Evolutionary conservation across 352 stramenopile genomes (phyloP), one percentile per base, ranked within the genome.

Genomic region (Phytopythium litorale): DNA sequence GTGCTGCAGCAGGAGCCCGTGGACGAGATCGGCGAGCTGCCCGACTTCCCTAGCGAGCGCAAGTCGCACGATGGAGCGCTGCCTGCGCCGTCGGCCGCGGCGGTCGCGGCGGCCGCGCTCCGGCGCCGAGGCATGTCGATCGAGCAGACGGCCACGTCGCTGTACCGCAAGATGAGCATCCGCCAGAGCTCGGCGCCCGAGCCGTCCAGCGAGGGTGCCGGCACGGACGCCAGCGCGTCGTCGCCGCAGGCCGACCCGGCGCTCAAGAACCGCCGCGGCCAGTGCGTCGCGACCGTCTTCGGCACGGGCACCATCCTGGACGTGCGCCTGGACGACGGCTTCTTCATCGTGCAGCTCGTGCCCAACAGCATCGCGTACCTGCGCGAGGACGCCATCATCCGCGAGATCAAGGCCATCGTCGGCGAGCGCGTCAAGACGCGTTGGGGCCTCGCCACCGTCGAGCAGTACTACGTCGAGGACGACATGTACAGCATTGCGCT

Each of bases 401-500:
- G 84, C 28, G 86, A 92, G 66, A 89, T 94, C 72, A 92, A 92
- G 67, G 82, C 79, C 28, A 68, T 94, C n/a, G 81, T 92, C 33
- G 86, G 86, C 21, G 86, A 94, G 62, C 70, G 86, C 23, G 86
- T 94, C 11, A 92, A 92, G 66, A 94, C 86, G 0, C 81, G 83
- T 21, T 94, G 86, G 86, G 85, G 86, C 12, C 80, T 92, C 60
- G 86, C 86, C 40, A 92, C 84, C 0, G 82, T 94, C 8, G 86
- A 94, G 70, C 71, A 89, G 60, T 94, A 94, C 66, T 92, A 90
- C 59, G 70, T 90, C 32, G 82, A 92, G n/a, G 83, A 92, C 35
- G 86, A 94, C 72, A 94, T 91, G 83, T 94, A 94, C 73, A 91
- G 75, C 66, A 92, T 94, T 58, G 86, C 86, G 38, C 68, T 94